Percentiles rank a stretch among this genome's conserved stretches.
These are phyloP conservation scores for Aspergillus clavatus DNA, from an alignment of 2,329 filamentous ascomycete species.

Conservation along the genomic window DNA sequence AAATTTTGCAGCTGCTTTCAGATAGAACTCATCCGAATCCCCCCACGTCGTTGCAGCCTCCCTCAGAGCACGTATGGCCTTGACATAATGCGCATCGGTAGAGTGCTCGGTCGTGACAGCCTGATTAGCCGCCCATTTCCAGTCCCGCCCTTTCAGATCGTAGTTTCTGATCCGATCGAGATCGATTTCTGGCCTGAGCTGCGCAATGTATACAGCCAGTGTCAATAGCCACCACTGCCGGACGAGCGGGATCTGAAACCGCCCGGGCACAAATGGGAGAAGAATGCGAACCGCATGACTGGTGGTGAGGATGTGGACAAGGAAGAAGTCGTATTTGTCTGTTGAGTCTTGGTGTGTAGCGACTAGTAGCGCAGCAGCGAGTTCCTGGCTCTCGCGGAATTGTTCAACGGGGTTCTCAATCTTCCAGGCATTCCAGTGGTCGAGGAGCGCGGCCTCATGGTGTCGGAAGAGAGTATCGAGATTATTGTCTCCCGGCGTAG, in stretches of 20 bases:
- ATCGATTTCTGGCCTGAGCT: conserved; percentile 67
- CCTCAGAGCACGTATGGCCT: conserved; percentile 62
- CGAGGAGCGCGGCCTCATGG: conserved; percentile 65
- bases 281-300: conserved; percentile 86
- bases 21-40: conserved; percentile 42
- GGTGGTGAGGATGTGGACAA: conserved; percentile 75
- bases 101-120: conserved; percentile 64
- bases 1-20: conserved; percentile 49
- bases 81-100: conserved; percentile 78
- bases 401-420: conserved; percentile 65
- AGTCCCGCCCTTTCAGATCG: conserved; percentile 62
- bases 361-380: conserved; percentile 46
- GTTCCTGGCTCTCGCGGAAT: conserved; percentile 64
- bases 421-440: conserved; percentile 89
- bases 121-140: conserved; percentile 70
- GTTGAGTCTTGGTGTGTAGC: conserved; percentile 25
- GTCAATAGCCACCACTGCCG: conserved; percentile 87
- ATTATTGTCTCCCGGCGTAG: conserved; percentile 56
- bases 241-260: conserved; percentile 68
- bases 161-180: conserved; percentile 57
- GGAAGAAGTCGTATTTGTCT: conserved; percentile 72
- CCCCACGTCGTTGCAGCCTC: conserved; percentile 39
- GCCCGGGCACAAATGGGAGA: conserved; percentile 68
- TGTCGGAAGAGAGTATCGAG: conserved; percentile 63
- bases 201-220: conserved; percentile 70